Evolutionary conservation across 192 early-diverging fungal species (phyloP), one percentile per base, ranked within the genome.

Genomic region (Coemansia sp.): DNA sequence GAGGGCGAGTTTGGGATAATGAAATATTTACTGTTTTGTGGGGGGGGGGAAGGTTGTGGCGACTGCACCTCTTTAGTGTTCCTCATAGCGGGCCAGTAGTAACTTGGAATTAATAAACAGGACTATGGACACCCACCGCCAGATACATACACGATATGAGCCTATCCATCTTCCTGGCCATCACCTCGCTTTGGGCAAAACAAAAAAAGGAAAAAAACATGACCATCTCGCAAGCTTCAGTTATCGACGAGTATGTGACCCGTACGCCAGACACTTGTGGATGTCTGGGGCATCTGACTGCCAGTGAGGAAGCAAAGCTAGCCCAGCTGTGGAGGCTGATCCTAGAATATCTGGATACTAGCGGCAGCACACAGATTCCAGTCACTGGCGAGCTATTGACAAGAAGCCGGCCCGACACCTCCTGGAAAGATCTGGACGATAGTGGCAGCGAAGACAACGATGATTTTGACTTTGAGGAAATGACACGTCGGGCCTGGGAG

Each of bases 191-290:
- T n/a, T n/a, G n/a, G n/a, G n/a, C n/a, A n/a, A n/a, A 28, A 46
- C 4, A 4, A 16, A 16, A 35, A 4, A 4, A 7, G 4, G 13
- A 16, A 35, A 35, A 31, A 30, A 26, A 22, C 39, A 71, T 71
- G 67, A 38, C 40, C n/a, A 60, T 71, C 38, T 59, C 67, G 7
- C 67, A 64, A 36, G 60, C 40, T 5, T 64, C 67, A 1, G 47
- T 71, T 12, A 40, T 64, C 20, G 26, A 56, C 22, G 67, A 71
- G 32, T 71, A 71, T 38, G 47, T 47, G 14, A 56, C 55, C 1
- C 28, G 48, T 4, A 47, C 38, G 4, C 42, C 22, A 9, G 48
- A 52, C 8, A 48, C 21, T 8, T 44, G 35, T 5, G 60, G 52
- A 3, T 35, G 48, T 6, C 55, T 50, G 8, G 67, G 67, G 3